These are phyloP conservation scores for Xerocomellus chrysenteron DNA, from an alignment of 768 basidiomycete species.

Conservation along the genomic window DNA sequence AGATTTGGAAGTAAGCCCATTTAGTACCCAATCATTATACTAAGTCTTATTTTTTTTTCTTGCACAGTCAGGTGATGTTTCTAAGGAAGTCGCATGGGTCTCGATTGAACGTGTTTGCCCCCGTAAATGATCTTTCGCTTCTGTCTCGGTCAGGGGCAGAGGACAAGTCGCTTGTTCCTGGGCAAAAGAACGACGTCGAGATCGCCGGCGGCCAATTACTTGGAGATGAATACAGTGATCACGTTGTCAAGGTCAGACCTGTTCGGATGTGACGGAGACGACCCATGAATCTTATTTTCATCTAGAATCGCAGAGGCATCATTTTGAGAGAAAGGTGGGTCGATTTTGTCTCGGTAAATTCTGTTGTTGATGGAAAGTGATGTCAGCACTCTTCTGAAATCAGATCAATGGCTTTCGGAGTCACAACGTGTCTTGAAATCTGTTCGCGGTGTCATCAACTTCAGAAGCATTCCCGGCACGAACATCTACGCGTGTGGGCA, in stretches of 20 bases:
- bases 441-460: slow-evolving; percentile 93
- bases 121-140: slow-evolving; percentile 82
- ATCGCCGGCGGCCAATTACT: slow-evolving; percentile 81
- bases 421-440: slow-evolving; percentile 62
- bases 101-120: slow-evolving; percentile 85
- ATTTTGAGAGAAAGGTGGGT: slow-evolving; percentile 85
- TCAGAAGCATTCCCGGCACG: slow-evolving; percentile 77
- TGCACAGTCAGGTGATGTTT: slow-evolving; percentile 75
- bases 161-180: slow-evolving; percentile 55
- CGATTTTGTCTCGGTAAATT: slow-evolving; percentile 4
- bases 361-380: not conserved
- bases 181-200: slow-evolving; percentile 71
- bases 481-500: slow-evolving; percentile 93
- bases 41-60: not conserved
- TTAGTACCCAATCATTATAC: not conserved
- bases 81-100: slow-evolving; percentile 80
- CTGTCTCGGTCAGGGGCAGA: slow-evolving; percentile 70
- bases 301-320: slow-evolving; percentile 86
- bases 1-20: slow-evolving; percentile 84
- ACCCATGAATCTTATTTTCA: not conserved
- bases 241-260: slow-evolving; percentile 76
- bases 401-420: slow-evolving; percentile 85
- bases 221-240: slow-evolving; percentile 94
- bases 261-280: not conserved
- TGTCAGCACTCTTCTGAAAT: slow-evolving; percentile 79